phyloP scores from a whole-genome alignment of 2,329 filamentous ascomycete species.

The Allantophomopsis cytisporea region DNA sequence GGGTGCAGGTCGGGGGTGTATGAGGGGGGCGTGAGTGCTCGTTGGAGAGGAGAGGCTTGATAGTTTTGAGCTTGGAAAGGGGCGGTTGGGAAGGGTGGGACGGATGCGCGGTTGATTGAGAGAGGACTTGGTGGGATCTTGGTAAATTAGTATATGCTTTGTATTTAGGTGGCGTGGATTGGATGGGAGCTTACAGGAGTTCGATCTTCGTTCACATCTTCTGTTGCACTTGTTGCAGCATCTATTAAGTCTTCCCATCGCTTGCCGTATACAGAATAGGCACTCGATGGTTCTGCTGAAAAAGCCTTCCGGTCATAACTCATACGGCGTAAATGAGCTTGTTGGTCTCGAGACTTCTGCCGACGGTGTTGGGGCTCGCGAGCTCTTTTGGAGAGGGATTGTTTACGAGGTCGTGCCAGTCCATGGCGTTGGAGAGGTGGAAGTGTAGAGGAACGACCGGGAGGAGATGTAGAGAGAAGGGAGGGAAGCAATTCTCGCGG shows the following conservation, averaged over 20 bases:
- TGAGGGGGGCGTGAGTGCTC: conserved; percentile 71
- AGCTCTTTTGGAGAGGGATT: conserved; percentile 70
- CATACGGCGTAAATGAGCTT: conserved; percentile 50
- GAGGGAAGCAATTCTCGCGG: conserved; percentile 71
- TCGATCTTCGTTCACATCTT: conserved; percentile 81
- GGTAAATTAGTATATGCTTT: conserved; percentile 13
- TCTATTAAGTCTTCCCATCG: conserved; percentile 96
- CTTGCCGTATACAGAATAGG: conserved; percentile 52
- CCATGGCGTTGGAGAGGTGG: conserved; percentile 70
- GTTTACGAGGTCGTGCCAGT: conserved; percentile 64
- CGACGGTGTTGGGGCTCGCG: conserved; percentile 69
- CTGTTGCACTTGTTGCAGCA: conserved; percentile 82
- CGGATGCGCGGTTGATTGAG: conserved; percentile 45
- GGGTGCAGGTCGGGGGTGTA: conserved; percentile 60
- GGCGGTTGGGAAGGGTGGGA: conserved; percentile 47
- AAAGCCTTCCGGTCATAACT: conserved; percentile 70
- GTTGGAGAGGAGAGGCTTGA: conserved; percentile 81
- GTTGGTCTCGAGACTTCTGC: conserved; percentile 56
- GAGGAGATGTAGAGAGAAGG: conserved; percentile 68
- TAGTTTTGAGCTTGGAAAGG: conserved; percentile 55
- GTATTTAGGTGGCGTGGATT: conserved; percentile 10
- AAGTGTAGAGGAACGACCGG: conserved; percentile 76
- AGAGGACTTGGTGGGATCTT: conserved; percentile 53
- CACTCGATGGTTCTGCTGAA: conserved; percentile 66
- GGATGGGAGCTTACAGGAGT: conserved; percentile 61